Evolutionary conservation across 2,329 filamentous ascomycete species (phyloP).

Genomic region (Apiospora koreana): DNA sequence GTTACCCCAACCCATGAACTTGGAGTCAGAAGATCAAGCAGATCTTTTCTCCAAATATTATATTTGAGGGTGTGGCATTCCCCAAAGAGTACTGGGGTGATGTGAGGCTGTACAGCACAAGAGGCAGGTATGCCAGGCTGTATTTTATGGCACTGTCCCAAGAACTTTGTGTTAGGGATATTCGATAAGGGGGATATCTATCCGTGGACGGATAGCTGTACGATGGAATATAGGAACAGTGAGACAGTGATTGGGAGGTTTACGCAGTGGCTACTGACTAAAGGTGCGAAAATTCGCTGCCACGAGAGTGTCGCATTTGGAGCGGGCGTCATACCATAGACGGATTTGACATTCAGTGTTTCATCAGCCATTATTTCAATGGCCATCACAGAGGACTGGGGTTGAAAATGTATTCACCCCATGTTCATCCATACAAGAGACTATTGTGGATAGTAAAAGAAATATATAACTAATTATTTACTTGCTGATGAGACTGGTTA

Average conservation of each 20-base stretch:
- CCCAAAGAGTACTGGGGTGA: neutral
- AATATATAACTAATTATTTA: neutral
- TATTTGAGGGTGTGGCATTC: neutral
- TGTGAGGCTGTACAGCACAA: neutral
- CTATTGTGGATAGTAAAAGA: neutral
- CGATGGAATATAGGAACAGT: neutral
- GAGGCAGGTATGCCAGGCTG: neutral
- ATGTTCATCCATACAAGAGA: neutral
- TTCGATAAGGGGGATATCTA: neutral
- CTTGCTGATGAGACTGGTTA: neutral
- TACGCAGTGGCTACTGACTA: neutral
- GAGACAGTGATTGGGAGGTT: neutral
- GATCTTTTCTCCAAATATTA: neutral
- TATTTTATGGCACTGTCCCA: neutral
- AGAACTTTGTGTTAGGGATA: neutral
- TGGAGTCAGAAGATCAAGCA: neutral
- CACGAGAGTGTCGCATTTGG: neutral
- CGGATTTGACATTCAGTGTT: slow-evolving; percentile 1
- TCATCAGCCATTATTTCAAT: neutral
- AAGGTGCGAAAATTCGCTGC: neutral
- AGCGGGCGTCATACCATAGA: slow-evolving; percentile 7
- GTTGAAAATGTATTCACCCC: neutral
- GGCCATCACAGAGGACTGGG: neutral
- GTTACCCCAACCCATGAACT: neutral
- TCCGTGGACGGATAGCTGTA: neutral